phyloP scores from a whole-genome alignment of 2,329 filamentous ascomycete species.

The Sporothrix mexicana region DNA sequence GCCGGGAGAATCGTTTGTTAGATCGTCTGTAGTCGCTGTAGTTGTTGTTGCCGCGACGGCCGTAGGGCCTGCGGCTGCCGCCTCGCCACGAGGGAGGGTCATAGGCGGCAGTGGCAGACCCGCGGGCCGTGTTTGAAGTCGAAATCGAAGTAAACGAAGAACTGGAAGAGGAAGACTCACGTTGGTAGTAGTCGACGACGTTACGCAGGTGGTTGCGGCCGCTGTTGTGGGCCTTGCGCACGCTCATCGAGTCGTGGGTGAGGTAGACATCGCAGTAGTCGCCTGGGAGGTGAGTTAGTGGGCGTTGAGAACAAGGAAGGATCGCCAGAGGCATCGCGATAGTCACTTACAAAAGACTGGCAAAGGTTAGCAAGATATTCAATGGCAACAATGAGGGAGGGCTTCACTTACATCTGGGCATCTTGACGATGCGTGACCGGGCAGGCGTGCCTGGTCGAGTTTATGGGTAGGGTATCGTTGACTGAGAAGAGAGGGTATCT shows the following conservation, averaged over 20 bases:
- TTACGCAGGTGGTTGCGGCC: constrained; percentile 97
- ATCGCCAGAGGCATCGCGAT: constrained; percentile 51
- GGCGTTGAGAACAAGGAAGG: constrained; percentile 2
- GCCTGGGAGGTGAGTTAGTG: constrained; percentile 51
- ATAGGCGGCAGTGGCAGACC: not conserved
- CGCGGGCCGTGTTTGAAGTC: no score
- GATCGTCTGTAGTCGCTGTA: not conserved
- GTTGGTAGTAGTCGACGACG: constrained; percentile 98
- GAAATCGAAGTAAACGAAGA: no score
- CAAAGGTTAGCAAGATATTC: constrained; percentile 33
- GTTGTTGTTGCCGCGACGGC: not conserved
- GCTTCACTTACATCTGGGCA: constrained; percentile 31
- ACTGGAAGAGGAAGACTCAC: constrained; percentile 53
- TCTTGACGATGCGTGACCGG: constrained; percentile 7
- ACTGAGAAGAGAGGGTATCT: not conserved
- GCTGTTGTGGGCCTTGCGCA: constrained; percentile 97
- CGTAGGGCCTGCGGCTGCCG: not conserved
- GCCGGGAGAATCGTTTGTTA: constrained; percentile 28
- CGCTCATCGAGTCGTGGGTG: constrained; percentile 99
- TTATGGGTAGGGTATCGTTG: not conserved
- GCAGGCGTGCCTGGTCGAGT: not conserved
- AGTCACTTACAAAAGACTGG: constrained; percentile 39
- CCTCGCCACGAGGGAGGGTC: not conserved
- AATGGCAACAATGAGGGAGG: no score
- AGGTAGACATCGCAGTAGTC: constrained; percentile 99